Evolutionary conservation across 176 grass and related monocot genomes (phyloP).

Genomic region (Carex pumila): DNA sequence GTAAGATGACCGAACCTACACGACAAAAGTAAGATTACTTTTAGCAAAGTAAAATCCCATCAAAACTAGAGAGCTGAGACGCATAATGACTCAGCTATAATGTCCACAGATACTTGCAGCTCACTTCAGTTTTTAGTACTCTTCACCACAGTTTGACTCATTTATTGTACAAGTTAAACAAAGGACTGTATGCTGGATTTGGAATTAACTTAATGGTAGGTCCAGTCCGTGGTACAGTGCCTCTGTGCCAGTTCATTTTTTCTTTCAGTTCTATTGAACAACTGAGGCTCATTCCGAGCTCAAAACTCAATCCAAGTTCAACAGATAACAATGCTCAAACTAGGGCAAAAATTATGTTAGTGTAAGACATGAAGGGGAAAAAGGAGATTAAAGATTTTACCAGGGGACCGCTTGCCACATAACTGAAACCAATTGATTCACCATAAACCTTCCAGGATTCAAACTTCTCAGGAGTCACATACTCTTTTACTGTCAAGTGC

Average conservation of each 20-base stretch:
- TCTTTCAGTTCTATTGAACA: not conserved
- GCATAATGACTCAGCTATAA: not conserved
- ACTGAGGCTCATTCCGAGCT: not conserved
- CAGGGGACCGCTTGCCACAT: conserved; percentile 93
- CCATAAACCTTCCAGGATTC: conserved; percentile 84
- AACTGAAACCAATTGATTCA: conserved; percentile 73
- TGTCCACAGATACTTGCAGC: not conserved
- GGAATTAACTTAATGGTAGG: not conserved
- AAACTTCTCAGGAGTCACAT: conserved; percentile 87
- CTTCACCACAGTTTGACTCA: not conserved
- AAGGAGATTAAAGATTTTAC: conserved; percentile 26
- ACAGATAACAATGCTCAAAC: not conserved
- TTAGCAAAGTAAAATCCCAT: conserved; percentile 3
- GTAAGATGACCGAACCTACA: conserved; percentile 85
- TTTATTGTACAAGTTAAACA: not conserved
- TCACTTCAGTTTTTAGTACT: not conserved
- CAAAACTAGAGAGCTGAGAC: not conserved
- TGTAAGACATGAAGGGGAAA: not conserved
- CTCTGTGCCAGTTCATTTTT: not conserved
- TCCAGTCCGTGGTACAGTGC: not conserved
- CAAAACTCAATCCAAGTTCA: not conserved
- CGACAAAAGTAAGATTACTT: conserved; percentile 6
- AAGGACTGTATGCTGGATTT: not conserved
- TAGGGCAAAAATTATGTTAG: not conserved
- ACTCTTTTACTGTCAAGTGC: conserved; percentile 86